These are phyloP conservation scores for Trichophyton simii DNA, from an alignment of 2,329 filamentous ascomycete species.

Conservation along the genomic window DNA sequence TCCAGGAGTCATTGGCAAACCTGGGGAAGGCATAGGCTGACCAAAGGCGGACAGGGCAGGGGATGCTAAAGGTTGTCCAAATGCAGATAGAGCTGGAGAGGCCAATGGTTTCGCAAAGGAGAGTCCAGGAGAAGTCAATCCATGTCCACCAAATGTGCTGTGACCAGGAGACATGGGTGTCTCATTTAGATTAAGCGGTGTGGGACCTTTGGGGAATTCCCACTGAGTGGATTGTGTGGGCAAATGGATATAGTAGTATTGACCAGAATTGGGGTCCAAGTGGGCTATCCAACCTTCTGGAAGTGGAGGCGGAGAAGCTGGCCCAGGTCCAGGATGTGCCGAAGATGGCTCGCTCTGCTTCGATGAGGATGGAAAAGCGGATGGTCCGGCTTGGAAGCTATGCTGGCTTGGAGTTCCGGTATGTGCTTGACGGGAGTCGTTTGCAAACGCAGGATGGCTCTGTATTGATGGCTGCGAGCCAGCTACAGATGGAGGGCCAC, in stretches of 20 bases:
- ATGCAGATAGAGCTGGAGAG: constrained; percentile 24
- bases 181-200: constrained; percentile 71
- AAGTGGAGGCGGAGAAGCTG: constrained; percentile 77
- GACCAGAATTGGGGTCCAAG: constrained; percentile 84
- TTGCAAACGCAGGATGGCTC: constrained; percentile 81
- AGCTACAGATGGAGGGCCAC: constrained; percentile 14
- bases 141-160: constrained; percentile 49
- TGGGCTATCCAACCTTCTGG: constrained; percentile 98
- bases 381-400: constrained; percentile 33
- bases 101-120: constrained; percentile 16
- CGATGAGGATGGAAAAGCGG: constrained; percentile 25
- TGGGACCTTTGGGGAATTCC: constrained; percentile 96
- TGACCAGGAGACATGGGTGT: constrained; percentile 71
- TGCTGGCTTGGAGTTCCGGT: constrained; percentile 20
- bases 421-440: constrained; percentile 48
- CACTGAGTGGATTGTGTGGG: constrained; percentile 93
- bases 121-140: constrained; percentile 21
- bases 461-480: constrained; percentile 20
- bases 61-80: constrained; percentile 53
- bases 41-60: constrained; percentile 51
- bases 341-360: constrained; percentile 4
- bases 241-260: constrained; percentile 98
- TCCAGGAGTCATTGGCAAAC: constrained; percentile 67
- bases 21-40: constrained; percentile 63
- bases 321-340: constrained; percentile 40